Base-by-base conservation (phyloP, 306 rosid genomes). In the Dryas octopetala region DNA sequence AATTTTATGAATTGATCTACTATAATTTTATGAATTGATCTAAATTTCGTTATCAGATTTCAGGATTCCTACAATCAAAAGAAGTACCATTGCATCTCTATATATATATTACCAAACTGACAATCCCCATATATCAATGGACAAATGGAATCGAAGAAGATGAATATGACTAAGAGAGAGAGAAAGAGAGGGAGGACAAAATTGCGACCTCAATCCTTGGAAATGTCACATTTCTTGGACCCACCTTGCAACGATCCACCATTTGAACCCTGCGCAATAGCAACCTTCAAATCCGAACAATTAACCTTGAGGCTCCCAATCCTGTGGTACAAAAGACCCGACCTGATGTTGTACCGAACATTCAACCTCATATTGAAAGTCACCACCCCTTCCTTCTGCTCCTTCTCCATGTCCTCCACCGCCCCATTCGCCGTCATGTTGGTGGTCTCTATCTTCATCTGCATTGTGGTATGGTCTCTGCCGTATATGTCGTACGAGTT, bases 271-370 rank as follows among this genome's bases (percentile, higher is more conserved):
- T 9, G 14, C 26, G 2, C 26, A 16, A 63, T 26, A 4, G 11
- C 60, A 67, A 93, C 70, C 75, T 80, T 86, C 80, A 90, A 66
- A 23, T 74, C 76, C 2, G 48, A 52, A 54, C 96, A 93, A 50
- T 62, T 4, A 6, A 85, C 85, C 9, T 66, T 12, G 8, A 83
- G 3, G 14, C 10, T 2, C 2, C 61, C 19, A 1, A 5, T 54
- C 40, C 71, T 81, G 15, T 41, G 16, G 26, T 52, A 52, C 0
- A 79, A 38, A 46, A 47, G 43, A 16, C n/a, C 59, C 72, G 83
- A 71, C 71, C 78, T 81, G 68, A 78, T 76, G 43, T 48, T 9
- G 0, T 81, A 52, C 28, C 32, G 10, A 28, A 83, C 59, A 16
- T 64, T 3, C 17, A 91, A 2, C 66, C 70, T 85, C 45, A 91